These are phyloP conservation scores for Nitzschia palea DNA, from an alignment of 108 stramenopile genomes.

Conservation along the genomic window DNA sequence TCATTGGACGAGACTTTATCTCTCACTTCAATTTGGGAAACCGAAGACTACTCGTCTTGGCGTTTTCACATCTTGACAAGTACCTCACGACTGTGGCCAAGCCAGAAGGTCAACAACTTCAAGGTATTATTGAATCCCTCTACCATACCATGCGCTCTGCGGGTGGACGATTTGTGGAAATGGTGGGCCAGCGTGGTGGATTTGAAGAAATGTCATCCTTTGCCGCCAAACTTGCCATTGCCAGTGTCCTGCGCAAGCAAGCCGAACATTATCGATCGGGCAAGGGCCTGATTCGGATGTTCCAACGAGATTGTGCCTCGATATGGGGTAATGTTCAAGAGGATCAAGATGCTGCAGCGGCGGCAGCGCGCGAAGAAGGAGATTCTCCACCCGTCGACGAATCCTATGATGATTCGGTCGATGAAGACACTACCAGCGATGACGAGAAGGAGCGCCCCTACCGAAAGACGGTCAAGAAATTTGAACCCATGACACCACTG, in stretches of 20 bases:
- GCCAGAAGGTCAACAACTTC: not conserved
- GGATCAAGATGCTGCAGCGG: too few relatives aligned
- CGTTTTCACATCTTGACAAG: not conserved
- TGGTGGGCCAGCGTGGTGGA: not conserved
- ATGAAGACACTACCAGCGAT: not conserved
- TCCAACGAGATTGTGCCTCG: not conserved
- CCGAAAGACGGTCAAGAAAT: not conserved
- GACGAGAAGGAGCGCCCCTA: not conserved
- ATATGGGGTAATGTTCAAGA: not conserved
- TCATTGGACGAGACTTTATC: constrained; percentile 1
- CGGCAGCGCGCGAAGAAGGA: too few relatives aligned
- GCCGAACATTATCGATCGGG: not conserved
- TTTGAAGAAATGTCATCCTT: not conserved
- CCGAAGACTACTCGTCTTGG: constrained; percentile 8
- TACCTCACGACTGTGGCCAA: not conserved
- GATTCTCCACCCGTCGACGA: too few relatives aligned
- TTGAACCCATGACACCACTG: constrained; percentile 16
- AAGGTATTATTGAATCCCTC: constrained; percentile 3
- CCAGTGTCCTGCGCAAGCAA: not conserved
- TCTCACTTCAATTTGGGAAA: constrained; percentile 8
- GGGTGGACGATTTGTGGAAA: constrained; percentile 1
- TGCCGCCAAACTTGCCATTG: not conserved
- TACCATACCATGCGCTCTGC: not conserved
- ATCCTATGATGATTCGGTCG: not conserved
- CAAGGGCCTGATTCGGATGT: not conserved